These are phyloP conservation scores for Solanum rostratum DNA, from an alignment of 257 asterid species.

Conservation along the genomic window DNA sequence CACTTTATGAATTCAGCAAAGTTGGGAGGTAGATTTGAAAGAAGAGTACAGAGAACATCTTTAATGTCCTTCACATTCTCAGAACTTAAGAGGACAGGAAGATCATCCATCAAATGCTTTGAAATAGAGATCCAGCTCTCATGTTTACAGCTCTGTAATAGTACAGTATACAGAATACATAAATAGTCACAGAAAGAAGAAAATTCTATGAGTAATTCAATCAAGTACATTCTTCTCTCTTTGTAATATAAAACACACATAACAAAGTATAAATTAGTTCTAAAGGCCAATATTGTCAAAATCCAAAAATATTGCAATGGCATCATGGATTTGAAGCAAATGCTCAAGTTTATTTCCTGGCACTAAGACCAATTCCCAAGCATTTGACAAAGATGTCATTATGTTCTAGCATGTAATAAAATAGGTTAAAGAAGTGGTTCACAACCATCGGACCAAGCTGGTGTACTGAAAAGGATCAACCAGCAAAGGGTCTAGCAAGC, in stretches of 20 bases:
- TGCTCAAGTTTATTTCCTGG: background rate
- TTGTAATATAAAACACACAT: background rate
- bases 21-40: conserved; percentile 66
- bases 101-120: conserved; percentile 73
- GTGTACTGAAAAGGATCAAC: background rate
- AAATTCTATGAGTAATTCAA: background rate
- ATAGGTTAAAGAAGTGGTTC: background rate
- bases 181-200: background rate
- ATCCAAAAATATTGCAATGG: background rate
- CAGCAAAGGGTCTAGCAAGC: background rate
- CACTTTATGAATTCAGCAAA: conserved; percentile 79
- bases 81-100: conserved; percentile 58
- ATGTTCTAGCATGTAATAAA: background rate
- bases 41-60: conserved; percentile 46
- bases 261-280: background rate
- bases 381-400: background rate
- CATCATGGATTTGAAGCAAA: background rate
- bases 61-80: conserved; percentile 39
- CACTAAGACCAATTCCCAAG: background rate
- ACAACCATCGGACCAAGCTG: background rate
- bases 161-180: conserved; percentile 4
- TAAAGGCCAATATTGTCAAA: background rate
- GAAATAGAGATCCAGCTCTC: conserved; percentile 86
- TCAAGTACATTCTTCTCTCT: background rate
- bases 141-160: conserved; percentile 81